Evolutionary conservation across 2,329 filamentous ascomycete genomes (phyloP).

Genomic region (Arthroderma sp.): DNA sequence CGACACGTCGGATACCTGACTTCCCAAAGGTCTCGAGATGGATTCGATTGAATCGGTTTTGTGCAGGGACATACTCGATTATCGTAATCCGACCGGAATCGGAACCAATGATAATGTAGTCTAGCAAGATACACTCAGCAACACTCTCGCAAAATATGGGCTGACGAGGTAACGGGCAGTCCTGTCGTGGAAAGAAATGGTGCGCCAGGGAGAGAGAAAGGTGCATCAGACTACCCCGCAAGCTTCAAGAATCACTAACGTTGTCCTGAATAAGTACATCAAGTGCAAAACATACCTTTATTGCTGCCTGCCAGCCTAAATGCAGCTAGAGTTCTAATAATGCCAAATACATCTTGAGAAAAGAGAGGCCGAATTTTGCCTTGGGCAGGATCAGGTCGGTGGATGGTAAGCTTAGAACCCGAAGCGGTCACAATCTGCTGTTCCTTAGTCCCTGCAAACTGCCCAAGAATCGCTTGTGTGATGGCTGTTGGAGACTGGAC

Average conservation of each 20-base stretch:
- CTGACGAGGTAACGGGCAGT: conserved; percentile 6
- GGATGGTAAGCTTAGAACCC: conserved; percentile 75
- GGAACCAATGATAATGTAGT: conserved; percentile 89
- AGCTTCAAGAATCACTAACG: conserved; percentile 60
- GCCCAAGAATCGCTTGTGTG: conserved; percentile 80
- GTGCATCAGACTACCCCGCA: conserved; percentile 38
- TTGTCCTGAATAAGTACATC: conserved; percentile 29
- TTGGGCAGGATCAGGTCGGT: conserved; percentile 72
- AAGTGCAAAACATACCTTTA: conserved; percentile 60
- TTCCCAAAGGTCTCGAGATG: conserved; percentile 98
- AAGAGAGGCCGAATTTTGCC: conserved; percentile 77
- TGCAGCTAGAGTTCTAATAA: conserved; percentile 75
- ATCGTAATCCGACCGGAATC: conserved; percentile 93
- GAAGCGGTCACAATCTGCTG: conserved; percentile 94
- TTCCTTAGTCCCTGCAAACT: conserved; percentile 92
- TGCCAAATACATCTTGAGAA: conserved; percentile 90
- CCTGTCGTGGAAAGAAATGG: conserved; percentile 7
- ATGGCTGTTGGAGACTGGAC: conserved; percentile 84
- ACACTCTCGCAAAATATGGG: conserved; percentile 16
- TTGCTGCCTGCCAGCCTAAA: conserved; percentile 87
- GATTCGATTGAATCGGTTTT: conserved; percentile 77
- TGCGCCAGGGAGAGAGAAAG: conserved; percentile 6
- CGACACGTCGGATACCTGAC: conserved; percentile 81
- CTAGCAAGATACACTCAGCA: conserved; percentile 43
- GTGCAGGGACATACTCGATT: conserved; percentile 74